A percentile compares a stretch with the other conserved stretches of the same genome.
phyloP scores from a whole-genome alignment of 306 rosid genomes.

The Pueraria montana region DNA sequence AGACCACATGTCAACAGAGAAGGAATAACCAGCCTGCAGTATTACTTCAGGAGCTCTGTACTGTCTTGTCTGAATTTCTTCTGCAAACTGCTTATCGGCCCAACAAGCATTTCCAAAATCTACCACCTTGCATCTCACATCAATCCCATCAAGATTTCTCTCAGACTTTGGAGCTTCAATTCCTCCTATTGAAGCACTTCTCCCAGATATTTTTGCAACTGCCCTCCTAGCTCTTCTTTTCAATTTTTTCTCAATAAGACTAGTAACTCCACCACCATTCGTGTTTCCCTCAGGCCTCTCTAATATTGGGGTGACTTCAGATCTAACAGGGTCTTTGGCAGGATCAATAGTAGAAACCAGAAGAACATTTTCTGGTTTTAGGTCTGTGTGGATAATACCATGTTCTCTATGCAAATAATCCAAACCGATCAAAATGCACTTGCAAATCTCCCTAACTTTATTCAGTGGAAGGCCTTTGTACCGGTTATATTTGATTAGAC shows the following conservation, averaged over 20 bases:
- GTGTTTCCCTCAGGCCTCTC: conserved; percentile 88
- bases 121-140: conserved; percentile 93
- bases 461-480: conserved; percentile 78
- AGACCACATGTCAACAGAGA: conserved; percentile 97
- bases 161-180: conserved; percentile 57
- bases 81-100: conserved; percentile 79
- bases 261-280: conserved; percentile 67
- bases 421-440: conserved; percentile 81
- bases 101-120: conserved; percentile 97
- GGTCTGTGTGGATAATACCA: conserved; percentile 87
- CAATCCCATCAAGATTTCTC: conserved; percentile 79
- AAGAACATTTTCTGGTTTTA: conserved; percentile 94
- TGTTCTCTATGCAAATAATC: conserved; percentile 95
- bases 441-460: conserved; percentile 87
- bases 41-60: conserved; percentile 98
- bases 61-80: conserved; percentile 95
- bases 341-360: conserved; percentile 84
- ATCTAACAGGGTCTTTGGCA: conserved; percentile 81
- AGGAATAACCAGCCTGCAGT: conserved; percentile 85
- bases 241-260: conserved; percentile 79
- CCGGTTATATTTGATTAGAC: conserved; percentile 72
- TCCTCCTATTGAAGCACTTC: conserved; percentile 73
- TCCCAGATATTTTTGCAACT: conserved; percentile 83
- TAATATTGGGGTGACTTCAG: conserved; percentile 71
- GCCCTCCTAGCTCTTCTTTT: conserved; percentile 94